Percentiles rank a stretch among this genome's conserved stretches.
Evolutionary conservation across 2,329 filamentous ascomycete genomes (phyloP).

Genomic region (Penicillium frequentans): DNA sequence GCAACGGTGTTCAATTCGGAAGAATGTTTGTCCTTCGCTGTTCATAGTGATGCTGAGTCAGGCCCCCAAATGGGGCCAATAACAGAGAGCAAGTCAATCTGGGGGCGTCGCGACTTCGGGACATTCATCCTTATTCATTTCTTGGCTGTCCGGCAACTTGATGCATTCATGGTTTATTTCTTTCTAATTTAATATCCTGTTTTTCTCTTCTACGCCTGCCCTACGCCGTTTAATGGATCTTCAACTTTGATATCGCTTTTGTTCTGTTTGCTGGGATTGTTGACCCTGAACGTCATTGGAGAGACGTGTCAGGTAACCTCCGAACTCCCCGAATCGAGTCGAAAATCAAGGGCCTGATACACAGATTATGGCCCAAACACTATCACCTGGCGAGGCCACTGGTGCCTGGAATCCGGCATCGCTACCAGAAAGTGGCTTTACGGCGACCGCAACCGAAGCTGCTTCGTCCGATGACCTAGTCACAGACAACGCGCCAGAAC

Average conservation of each 20-base stretch:
- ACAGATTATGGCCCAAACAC: constrained; percentile 25
- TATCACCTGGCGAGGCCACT: constrained; percentile 8
- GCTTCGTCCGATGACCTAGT: constrained; percentile 14
- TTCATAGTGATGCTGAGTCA: neutral
- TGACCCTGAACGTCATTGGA: constrained; percentile 25
- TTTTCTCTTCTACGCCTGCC: neutral
- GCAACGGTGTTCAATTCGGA: constrained; percentile 4
- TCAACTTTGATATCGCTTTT: constrained; percentile 5
- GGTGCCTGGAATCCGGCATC: constrained; percentile 59
- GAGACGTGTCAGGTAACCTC: constrained; percentile 31
- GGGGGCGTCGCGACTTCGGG: constrained; percentile 5
- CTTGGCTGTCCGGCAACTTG: neutral
- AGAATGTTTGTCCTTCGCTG: neutral
- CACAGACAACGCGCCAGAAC: constrained; percentile 14
- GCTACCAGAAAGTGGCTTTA: constrained; percentile 42
- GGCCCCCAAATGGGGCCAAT: neutral
- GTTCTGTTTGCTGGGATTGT: constrained; percentile 19
- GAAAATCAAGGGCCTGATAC: constrained; percentile 5
- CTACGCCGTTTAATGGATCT: constrained; percentile 18
- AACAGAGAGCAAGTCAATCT: constrained; percentile 1
- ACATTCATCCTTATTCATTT: neutral
- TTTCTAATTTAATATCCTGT: constrained; percentile 10
- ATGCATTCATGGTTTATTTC: constrained; percentile 6
- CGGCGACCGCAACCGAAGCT: constrained; percentile 10
- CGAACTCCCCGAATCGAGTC: constrained; percentile 13